Base-by-base conservation (phyloP, 1,284 basidiomycete species). In the Omphalotus olearius region DNA sequence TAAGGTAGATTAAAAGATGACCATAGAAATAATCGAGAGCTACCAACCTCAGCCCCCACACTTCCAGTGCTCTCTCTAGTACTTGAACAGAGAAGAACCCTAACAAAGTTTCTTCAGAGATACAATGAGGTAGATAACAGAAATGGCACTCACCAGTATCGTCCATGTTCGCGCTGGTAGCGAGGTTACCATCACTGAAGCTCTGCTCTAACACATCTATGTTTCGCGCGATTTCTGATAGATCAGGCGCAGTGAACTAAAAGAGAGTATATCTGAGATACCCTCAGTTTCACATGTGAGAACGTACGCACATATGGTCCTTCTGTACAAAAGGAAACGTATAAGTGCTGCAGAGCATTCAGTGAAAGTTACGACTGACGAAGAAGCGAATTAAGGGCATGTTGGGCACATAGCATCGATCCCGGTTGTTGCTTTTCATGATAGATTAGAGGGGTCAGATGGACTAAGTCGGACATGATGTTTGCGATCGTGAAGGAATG, bases 61-160 rank as follows among this genome's bases (percentile, higher is more conserved):
- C 85, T 62, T 86, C 78, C 46, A 97, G 68, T 0, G 93, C 93
- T 49, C 82, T 78, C 59, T 91, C 88, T 23, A 91, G 65, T 0
- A 92, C 90, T 59, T 91, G 88, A 1, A 91, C 76, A 3, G 91
- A 93, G 68, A 95, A 95, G 67, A 90, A 95, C 1, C 92, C 92
- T 83, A 56, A 23, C 38, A 50, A 33, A 50, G 17, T 33, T 33
- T 42, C 41, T 9, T 16, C 13, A 36, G n/a, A 50, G 16, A 33
- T 41, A 42, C 5, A 17, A 35, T 38, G 3, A 18, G 6, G 14
- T 2, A 36, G n/a, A 20, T 37, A 49, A 43, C 14, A 6, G 33
- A n/a, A 33, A 37, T 51, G 6, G 47, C 2, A 2, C 69, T n/a
- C 56, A 81, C 85, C 88, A 41, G 90, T 90, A 64, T 94, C 92